Evolutionary conservation across 108 stramenopile species (phyloP).

Genomic region (Cyclotella atomus): DNA sequence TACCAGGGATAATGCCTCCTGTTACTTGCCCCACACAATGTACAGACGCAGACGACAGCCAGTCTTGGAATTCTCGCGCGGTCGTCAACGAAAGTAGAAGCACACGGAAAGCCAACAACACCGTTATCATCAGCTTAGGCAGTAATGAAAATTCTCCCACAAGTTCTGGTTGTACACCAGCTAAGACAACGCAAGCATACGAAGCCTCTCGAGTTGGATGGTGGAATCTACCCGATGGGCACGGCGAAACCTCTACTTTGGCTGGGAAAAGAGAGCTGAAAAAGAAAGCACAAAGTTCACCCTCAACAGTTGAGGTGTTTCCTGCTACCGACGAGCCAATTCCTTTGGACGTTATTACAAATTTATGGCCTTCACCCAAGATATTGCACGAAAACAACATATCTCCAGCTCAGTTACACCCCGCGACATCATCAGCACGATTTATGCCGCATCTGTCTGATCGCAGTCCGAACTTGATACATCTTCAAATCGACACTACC

Average conservation of each 20-base stretch:
- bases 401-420: conserved; percentile 66
- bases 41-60: conserved; percentile 77
- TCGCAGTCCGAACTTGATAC: conserved; percentile 75
- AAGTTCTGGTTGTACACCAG: background rate
- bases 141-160: conserved; percentile 10
- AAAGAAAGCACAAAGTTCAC: background rate
- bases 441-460: conserved; percentile 85
- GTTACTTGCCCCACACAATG: conserved; percentile 83
- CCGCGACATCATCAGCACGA: conserved; percentile 71
- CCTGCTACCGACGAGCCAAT: conserved; percentile 57
- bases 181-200: conserved; percentile 31
- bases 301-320: conserved; percentile 47
- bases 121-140: conserved; percentile 41
- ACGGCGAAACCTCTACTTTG: conserved; percentile 2
- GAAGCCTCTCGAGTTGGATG: conserved; percentile 52
- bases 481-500: conserved; percentile 88
- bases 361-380: conserved; percentile 66
- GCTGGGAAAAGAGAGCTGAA: conserved; percentile 7
- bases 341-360: conserved; percentile 59
- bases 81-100: conserved; percentile 18
- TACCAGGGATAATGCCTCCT: conserved; percentile 79
- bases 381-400: conserved; percentile 71
- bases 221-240: conserved; percentile 58
- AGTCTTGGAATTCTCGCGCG: conserved; percentile 76
- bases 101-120: conserved; percentile 28